Evolutionary conservation across 148 eudicot genomes (phyloP).

Genomic region (Amaranthus hypochondriacus): DNA sequence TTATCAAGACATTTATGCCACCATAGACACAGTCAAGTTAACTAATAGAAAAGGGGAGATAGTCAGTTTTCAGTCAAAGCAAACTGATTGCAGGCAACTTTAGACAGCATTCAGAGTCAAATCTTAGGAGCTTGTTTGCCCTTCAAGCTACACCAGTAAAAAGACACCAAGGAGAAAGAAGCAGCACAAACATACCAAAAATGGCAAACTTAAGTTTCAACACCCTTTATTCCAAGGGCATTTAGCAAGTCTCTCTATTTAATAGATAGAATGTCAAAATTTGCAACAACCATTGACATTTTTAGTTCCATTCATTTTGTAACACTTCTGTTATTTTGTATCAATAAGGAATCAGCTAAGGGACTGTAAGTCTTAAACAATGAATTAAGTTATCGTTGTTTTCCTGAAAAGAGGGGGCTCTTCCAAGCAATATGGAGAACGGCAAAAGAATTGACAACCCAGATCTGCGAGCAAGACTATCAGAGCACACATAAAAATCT

Average conservation of each 20-base stretch:
- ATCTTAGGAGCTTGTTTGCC: neutral
- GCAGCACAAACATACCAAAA: neutral
- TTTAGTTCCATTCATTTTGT: too few relatives aligned
- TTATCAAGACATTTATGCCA: slow-evolving; percentile 10
- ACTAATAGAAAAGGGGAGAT: neutral
- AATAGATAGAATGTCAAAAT: neutral
- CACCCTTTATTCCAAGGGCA: neutral
- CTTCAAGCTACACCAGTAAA: too few relatives aligned
- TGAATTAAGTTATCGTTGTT: too few relatives aligned
- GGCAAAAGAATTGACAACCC: neutral
- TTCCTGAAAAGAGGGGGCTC: neutral
- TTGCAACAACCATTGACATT: neutral
- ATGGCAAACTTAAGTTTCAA: neutral
- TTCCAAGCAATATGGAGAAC: neutral
- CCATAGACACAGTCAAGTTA: slow-evolving; percentile 13
- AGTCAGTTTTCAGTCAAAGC: neutral
- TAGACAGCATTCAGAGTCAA: neutral
- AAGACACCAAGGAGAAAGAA: too few relatives aligned
- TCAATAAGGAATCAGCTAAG: neutral
- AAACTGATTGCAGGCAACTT: neutral
- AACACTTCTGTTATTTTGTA: neutral
- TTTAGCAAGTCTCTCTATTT: neutral
- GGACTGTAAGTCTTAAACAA: too few relatives aligned
- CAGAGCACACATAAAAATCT: neutral
- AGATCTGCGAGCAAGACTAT: neutral